Evolutionary conservation across 805 yeast species (phyloP).

Genomic region (Alloascoidea hylecoeti): DNA sequence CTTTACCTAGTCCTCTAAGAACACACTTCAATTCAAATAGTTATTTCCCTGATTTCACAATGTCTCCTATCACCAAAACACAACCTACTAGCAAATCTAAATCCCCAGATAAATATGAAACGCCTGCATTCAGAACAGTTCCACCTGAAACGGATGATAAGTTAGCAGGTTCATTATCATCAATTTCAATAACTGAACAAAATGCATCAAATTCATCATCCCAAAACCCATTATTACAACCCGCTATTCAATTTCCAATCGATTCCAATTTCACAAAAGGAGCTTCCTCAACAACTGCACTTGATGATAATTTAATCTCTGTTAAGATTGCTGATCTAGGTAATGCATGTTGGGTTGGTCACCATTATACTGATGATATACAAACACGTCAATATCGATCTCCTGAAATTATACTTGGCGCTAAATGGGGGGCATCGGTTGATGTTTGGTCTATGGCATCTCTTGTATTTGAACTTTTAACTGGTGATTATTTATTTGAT

Average conservation of each 20-base stretch:
- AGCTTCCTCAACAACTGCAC: background rate
- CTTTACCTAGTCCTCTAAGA: conserved; percentile 77
- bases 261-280: too few species aligned
- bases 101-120: too few species aligned
- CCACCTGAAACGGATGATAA: too few species aligned
- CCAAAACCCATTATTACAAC: too few species aligned
- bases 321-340: conserved; percentile 92
- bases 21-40: conserved; percentile 20
- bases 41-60: conserved; percentile 12
- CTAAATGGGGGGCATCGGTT: conserved; percentile 88
- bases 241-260: too few species aligned
- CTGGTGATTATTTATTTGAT: conserved; percentile 92
- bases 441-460: conserved; percentile 96
- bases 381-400: conserved; percentile 90
- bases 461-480: conserved; percentile 74
- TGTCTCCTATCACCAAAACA: conserved; percentile 3
- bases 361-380: conserved; percentile 77
- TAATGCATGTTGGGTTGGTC: conserved; percentile 72
- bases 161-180: too few species aligned
- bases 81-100: too few species aligned
- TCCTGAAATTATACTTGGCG: conserved; percentile 74
- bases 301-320: conserved; percentile 43
- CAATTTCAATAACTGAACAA: too few species aligned
- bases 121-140: too few species aligned
- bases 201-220: too few species aligned